These are phyloP conservation scores for Xylaria castorea DNA, from an alignment of 495 filamentous ascomycete genomes.

Conservation along the genomic window DNA sequence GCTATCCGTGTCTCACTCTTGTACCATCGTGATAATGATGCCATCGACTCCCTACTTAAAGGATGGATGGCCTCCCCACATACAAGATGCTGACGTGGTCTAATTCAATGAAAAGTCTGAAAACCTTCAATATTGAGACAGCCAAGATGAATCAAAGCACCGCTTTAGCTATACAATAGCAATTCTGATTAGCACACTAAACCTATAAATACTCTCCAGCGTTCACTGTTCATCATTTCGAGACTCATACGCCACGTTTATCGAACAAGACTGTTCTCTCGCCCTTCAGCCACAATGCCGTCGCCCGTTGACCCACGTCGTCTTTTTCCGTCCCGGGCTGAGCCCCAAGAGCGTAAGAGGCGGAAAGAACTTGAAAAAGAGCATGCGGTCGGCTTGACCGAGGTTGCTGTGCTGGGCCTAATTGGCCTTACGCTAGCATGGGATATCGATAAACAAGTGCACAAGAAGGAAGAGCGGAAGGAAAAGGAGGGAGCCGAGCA, in stretches of 20 bases:
- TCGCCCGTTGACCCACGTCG: constrained; percentile 29
- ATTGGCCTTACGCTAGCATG: constrained; percentile 38
- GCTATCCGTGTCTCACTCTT: neutral
- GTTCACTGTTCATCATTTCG: neutral
- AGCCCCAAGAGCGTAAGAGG: constrained; percentile 40
- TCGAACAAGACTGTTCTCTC: neutral
- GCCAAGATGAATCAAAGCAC: neutral
- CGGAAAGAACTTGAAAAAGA: constrained; percentile 41
- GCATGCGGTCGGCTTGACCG: constrained; percentile 33
- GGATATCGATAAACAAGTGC: constrained; percentile 42
- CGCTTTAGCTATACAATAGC: neutral
- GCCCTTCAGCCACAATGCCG: neutral
- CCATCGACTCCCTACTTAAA: constrained; percentile 2
- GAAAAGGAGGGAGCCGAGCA: constrained; percentile 30
- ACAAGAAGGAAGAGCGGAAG: constrained; percentile 36
- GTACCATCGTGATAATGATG: constrained; percentile 2
- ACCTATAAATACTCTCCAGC: neutral
- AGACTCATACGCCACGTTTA: neutral
- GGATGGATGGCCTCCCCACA: neutral
- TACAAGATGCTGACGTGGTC: neutral
- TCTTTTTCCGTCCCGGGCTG: constrained; percentile 38
- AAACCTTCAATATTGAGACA: neutral
- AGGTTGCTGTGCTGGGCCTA: constrained; percentile 35
- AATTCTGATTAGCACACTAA: neutral
- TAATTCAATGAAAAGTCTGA: neutral